Percentiles rank a stretch among this genome's conserved stretches.
Evolutionary conservation across 1,139 yeast genomes (phyloP).

Genomic region (Candida tunisiensis): DNA sequence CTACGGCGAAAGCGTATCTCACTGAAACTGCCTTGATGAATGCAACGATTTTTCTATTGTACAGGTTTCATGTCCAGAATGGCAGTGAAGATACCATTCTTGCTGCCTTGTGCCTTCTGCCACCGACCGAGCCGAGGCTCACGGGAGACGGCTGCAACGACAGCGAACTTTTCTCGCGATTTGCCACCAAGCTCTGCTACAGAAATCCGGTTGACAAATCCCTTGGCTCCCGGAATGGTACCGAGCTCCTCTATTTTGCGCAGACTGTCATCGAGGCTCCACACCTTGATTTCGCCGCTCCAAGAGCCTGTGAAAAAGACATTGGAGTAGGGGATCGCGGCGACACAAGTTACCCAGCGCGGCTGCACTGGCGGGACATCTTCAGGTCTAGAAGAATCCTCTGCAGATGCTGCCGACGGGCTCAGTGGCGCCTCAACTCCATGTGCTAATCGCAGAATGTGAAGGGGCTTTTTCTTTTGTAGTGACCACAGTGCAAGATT

Average conservation of each 20-base stretch:
- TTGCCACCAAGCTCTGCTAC: constrained; percentile 40
- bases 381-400: constrained; percentile 26
- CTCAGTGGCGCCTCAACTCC: constrained; percentile 44
- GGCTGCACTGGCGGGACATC: constrained; percentile 54
- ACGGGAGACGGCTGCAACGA: constrained; percentile 56
- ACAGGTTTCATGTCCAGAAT: too few species aligned
- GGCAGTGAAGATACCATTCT: too few species aligned
- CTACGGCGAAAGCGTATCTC: too few species aligned
- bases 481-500: constrained; percentile 75
- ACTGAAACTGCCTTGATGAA: too few species aligned
- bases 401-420: constrained; percentile 51
- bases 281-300: constrained; percentile 57
- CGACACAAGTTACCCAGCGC: constrained; percentile 67
- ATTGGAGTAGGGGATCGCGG: constrained; percentile 83
- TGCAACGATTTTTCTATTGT: too few species aligned
- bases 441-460: constrained; percentile 53
- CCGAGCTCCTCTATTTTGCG: constrained; percentile 43
- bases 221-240: constrained; percentile 40
- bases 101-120: constrained; percentile 21
- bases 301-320: constrained; percentile 79
- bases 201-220: constrained; percentile 56
- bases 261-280: constrained; percentile 56
- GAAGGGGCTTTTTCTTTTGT: constrained; percentile 77
- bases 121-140: constrained; percentile 86
- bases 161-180: constrained; percentile 30